Percentiles rank a stretch among this genome's conserved stretches.
phyloP scores from a whole-genome alignment of 2,329 filamentous ascomycete species.

The Fusarium tanahbumbuense region DNA sequence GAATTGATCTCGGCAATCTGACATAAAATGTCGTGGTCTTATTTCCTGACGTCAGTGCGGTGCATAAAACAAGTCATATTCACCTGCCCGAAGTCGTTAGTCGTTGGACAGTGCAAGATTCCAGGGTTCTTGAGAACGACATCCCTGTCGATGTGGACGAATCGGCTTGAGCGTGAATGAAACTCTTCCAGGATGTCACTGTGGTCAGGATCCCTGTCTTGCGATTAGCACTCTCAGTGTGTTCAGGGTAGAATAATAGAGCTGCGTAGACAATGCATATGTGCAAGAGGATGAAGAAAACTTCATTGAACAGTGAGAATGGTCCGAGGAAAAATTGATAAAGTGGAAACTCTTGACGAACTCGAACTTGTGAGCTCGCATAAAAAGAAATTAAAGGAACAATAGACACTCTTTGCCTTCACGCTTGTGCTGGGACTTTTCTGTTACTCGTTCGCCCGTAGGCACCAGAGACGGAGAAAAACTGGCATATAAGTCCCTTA shows the following conservation, averaged over 20 bases:
- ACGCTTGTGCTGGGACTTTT: no score
- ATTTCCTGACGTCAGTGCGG: neutral
- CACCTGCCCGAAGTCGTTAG: no score
- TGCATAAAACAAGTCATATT: neutral
- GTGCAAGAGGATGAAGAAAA: neutral
- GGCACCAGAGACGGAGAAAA: no score
- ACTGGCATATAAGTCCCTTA: rapidly evolving
- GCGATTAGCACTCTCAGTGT: rapidly evolving
- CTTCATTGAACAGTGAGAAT: no score
- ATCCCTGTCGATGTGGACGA: neutral
- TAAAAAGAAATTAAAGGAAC: no score
- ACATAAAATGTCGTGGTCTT: neutral
- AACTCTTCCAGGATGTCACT: neutral
- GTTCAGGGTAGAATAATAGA: neutral
- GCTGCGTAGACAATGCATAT: neutral
- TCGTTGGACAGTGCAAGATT: no score
- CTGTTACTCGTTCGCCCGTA: no score
- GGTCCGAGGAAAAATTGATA: no score
- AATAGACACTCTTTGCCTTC: no score
- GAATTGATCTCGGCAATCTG: neutral
- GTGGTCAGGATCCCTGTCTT: no score
- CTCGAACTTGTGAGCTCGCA: rapidly evolving
- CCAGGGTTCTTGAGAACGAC: neutral
- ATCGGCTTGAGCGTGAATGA: neutral
- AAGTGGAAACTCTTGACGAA: no score